Percentiles rank a stretch among this genome's conserved stretches.
Conservation (phyloP, 495 filamentous ascomycete species). For the Niebla homalea region DNA sequence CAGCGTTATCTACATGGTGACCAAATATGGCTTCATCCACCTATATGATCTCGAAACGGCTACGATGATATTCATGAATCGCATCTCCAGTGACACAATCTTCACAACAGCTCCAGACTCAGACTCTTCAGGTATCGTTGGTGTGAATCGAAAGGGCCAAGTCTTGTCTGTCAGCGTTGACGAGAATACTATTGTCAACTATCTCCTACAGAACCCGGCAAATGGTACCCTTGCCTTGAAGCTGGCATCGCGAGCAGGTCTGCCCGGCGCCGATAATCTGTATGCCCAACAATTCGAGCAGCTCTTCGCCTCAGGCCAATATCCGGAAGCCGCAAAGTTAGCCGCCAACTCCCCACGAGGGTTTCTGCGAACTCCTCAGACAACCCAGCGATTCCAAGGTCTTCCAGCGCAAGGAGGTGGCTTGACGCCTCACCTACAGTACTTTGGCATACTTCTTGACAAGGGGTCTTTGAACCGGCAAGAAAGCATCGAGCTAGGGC, state of each 20-base stretch:
- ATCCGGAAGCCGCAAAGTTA: slow-evolving; percentile 79
- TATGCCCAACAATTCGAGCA: slow-evolving; percentile 88
- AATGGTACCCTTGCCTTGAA: slow-evolving; percentile 85
- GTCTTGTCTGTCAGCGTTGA: slow-evolving; percentile 87
- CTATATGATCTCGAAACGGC: slow-evolving; percentile 94
- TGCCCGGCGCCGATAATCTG: slow-evolving; percentile 89
- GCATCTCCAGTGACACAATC: slow-evolving; percentile 97
- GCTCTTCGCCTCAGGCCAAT: slow-evolving; percentile 61
- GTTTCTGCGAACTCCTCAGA: slow-evolving; percentile 84
- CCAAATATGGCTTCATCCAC: slow-evolving; percentile 98
- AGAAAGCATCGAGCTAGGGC: slow-evolving; percentile 86
- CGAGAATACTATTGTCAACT: slow-evolving; percentile 79
- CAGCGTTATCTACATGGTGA: slow-evolving; percentile 90
- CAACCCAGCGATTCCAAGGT: slow-evolving; percentile 80
- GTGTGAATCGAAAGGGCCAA: slow-evolving; percentile 93
- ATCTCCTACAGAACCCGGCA: slow-evolving; percentile 88
- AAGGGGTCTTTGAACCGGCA: slow-evolving; percentile 85
- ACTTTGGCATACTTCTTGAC: slow-evolving; percentile 93
- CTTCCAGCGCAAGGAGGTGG: slow-evolving; percentile 49
- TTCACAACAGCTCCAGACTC: slow-evolving; percentile 81
- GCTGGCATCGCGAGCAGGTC: slow-evolving; percentile 82
- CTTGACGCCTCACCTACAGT: slow-evolving; percentile 47
- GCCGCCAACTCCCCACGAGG: slow-evolving; percentile 93
- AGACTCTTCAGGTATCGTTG: slow-evolving; percentile 78
- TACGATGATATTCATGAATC: slow-evolving; percentile 99